phyloP scores from a whole-genome alignment of 176 grass and related monocot species.

The Areca catechu region DNA sequence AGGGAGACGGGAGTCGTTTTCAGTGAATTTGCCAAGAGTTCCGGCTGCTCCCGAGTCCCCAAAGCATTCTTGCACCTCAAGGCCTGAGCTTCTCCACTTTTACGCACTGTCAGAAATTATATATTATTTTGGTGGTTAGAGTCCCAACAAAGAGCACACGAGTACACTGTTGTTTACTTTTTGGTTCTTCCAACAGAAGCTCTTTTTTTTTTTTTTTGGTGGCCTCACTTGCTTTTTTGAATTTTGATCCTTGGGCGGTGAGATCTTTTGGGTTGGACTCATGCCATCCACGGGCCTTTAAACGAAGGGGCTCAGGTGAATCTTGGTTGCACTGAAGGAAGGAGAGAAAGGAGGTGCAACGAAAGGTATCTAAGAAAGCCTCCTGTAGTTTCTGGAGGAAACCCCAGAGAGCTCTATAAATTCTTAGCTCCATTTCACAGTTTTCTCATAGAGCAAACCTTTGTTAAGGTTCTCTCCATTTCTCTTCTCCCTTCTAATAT shows the following conservation, averaged over 20 bases:
- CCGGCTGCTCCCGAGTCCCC: background rate
- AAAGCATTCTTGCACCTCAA: conserved; percentile 11
- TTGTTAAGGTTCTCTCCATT: too few species aligned
- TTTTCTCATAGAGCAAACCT: too few species aligned
- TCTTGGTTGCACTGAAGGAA: background rate
- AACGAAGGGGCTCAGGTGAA: conserved; percentile 1
- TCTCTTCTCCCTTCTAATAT: too few species aligned
- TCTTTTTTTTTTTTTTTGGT: background rate
- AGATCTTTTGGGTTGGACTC: too few species aligned
- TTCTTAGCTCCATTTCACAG: too few species aligned
- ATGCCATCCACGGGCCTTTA: background rate
- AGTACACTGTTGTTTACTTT: background rate
- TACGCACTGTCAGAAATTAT: too few species aligned
- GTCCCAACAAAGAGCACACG: too few species aligned
- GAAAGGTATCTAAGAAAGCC: background rate
- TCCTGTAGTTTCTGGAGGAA: background rate
- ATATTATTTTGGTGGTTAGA: too few species aligned
- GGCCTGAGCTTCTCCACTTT: conserved; percentile 1
- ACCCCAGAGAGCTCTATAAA: too few species aligned
- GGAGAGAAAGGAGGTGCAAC: background rate
- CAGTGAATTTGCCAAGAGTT: too few species aligned
- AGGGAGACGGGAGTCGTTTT: too few species aligned
- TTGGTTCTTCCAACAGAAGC: background rate
- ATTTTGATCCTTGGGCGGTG: background rate
- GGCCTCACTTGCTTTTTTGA: background rate